These are phyloP conservation scores for Metarhizium robertsii DNA, from an alignment of 2,329 filamentous ascomycete species.

Conservation along the genomic window DNA sequence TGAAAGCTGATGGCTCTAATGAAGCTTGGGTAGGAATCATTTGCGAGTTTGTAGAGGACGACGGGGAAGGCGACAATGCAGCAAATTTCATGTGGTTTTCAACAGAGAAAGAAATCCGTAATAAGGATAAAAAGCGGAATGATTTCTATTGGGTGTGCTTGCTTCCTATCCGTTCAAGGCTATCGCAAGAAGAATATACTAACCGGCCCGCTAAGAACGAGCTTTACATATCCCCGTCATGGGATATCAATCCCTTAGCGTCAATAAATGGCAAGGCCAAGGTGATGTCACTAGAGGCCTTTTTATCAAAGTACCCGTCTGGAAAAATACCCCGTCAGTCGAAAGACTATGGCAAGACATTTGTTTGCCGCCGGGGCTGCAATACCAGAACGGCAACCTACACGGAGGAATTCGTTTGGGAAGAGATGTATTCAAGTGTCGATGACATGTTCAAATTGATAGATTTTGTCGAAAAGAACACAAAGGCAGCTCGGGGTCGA, in stretches of 20 bases:
- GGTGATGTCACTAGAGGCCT: constrained; percentile 64
- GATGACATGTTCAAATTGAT: constrained; percentile 56
- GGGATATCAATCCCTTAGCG: constrained; percentile 75
- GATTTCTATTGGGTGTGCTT: constrained; percentile 60
- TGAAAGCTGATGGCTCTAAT: constrained; percentile 79
- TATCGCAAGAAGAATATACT: neutral
- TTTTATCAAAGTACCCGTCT: constrained; percentile 59
- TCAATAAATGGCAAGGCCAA: constrained; percentile 86
- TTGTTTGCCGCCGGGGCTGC: constrained; percentile 82
- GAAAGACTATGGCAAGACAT: constrained; percentile 72
- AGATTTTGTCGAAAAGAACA: constrained; percentile 59
- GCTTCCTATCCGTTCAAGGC: neutral
- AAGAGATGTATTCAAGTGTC: constrained; percentile 65
- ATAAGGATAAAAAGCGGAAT: constrained; percentile 68
- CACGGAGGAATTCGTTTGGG: constrained; percentile 87
- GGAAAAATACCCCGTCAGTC: constrained; percentile 66
- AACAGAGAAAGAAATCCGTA: constrained; percentile 79
- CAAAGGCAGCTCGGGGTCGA: constrained; percentile 51
- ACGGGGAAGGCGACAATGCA: constrained; percentile 57
- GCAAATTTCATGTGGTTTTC: constrained; percentile 96
- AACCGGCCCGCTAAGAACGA: constrained; percentile 53
- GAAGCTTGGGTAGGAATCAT: constrained; percentile 92
- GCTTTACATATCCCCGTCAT: constrained; percentile 80
- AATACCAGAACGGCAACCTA: constrained; percentile 85
- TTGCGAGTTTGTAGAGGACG: constrained; percentile 67